Conservation (phyloP, 768 basidiomycete genomes). For the Zangia roseola region DNA sequence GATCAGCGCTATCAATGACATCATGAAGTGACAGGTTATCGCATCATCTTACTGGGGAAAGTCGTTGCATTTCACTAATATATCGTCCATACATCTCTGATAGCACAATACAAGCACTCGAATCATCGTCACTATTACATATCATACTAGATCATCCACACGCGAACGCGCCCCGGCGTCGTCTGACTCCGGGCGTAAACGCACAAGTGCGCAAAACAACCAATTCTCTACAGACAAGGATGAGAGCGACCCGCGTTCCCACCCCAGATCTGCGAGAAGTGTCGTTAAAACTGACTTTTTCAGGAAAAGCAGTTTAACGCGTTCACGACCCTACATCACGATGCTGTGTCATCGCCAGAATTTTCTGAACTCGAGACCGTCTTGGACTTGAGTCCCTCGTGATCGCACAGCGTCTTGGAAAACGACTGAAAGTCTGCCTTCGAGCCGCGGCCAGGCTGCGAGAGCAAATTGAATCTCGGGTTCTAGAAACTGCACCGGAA, state of each 20-base stretch:
- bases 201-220: slow-evolving; percentile 1
- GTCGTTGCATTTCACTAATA: slow-evolving; percentile 2
- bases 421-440: slow-evolving; percentile 57
- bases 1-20: no score
- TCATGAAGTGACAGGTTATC: no score
- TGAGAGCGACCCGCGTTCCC: slow-evolving; percentile 23
- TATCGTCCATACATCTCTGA: slow-evolving; percentile 8
- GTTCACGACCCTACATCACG: slow-evolving; percentile 11
- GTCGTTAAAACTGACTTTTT: not conserved
- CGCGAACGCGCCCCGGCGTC: not conserved
- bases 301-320: not conserved
- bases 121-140: slow-evolving; percentile 18
- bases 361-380: not conserved
- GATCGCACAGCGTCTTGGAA: slow-evolving; percentile 43
- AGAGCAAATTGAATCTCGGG: not conserved
- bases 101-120: slow-evolving; percentile 2
- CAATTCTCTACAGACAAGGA: slow-evolving; percentile 14
- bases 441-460: slow-evolving; percentile 39
- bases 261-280: slow-evolving; percentile 13
- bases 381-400: slow-evolving; percentile 29
- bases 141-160: slow-evolving; percentile 14
- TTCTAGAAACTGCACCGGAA: not conserved
- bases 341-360: slow-evolving; percentile 7
- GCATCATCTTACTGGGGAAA: no score
- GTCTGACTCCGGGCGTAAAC: slow-evolving; percentile 9